Evolutionary conservation across 2,329 filamentous ascomycete species (phyloP).

Genomic region (Colletotrichum lindemuthianum): DNA sequence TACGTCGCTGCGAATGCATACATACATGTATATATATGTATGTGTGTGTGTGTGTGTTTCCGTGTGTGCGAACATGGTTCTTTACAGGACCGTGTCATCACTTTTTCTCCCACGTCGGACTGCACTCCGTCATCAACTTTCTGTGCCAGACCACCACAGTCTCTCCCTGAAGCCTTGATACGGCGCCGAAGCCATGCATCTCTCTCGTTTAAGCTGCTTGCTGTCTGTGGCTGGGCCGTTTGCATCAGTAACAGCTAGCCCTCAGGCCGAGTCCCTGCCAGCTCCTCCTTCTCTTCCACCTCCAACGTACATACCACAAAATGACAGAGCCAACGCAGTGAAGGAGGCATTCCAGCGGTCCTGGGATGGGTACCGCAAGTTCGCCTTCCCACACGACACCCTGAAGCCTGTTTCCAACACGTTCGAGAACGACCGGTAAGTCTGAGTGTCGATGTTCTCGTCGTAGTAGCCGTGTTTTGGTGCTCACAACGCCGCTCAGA

Average conservation of each 20-base stretch:
- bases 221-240: slow-evolving; percentile 13
- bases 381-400: slow-evolving; percentile 83
- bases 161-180: neutral
- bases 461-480: neutral
- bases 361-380: slow-evolving; percentile 77
- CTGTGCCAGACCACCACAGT: neutral
- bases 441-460: neutral
- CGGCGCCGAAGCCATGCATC: slow-evolving; percentile 1
- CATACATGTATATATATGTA: too few species aligned
- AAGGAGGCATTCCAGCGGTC: slow-evolving; percentile 75
- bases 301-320: slow-evolving; percentile 42
- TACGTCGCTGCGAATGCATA: too few species aligned
- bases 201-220: slow-evolving; percentile 1
- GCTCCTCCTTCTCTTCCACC: neutral
- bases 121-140: neutral
- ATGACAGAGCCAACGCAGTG: slow-evolving; percentile 65
- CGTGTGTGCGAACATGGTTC: too few species aligned
- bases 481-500: slow-evolving; percentile 53
- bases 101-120: neutral
- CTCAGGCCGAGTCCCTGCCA: neutral
- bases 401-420: slow-evolving; percentile 74
- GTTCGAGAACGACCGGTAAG: slow-evolving; percentile 75
- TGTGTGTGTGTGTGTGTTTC: too few species aligned
- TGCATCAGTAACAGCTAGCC: slow-evolving; percentile 9
- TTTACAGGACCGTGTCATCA: too few species aligned